Evolutionary conservation across 371 early-diverging fungal genomes (phyloP).

Genomic region (Massospora cicadina): DNA sequence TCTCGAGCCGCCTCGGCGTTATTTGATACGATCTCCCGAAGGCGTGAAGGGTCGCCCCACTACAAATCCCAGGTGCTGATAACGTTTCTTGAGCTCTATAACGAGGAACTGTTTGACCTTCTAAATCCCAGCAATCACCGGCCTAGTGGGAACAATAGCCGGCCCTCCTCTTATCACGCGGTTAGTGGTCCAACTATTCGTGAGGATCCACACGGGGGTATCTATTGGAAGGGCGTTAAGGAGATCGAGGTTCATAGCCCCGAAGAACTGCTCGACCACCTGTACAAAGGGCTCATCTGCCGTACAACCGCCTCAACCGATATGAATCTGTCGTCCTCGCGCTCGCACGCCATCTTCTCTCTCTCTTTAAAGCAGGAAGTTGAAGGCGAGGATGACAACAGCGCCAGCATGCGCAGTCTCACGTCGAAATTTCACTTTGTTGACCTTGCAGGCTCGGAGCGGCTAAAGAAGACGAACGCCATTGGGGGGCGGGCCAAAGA

Average conservation of each 20-base stretch:
- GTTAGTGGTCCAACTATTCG: constrained; percentile 33
- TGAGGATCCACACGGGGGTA: constrained; percentile 79
- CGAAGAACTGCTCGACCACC: constrained; percentile 48
- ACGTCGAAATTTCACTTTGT: constrained; percentile 95
- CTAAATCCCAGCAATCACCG: constrained; percentile 28
- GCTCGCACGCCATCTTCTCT: constrained; percentile 97
- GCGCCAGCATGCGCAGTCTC: constrained; percentile 16
- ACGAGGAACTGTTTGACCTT: constrained; percentile 85
- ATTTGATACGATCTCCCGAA: constrained; percentile 27
- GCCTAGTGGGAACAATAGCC: constrained; percentile 10
- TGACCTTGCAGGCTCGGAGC: constrained; percentile 98
- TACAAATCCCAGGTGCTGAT: constrained; percentile 39
- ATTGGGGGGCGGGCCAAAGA: constrained; percentile 91
- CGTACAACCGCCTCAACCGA: constrained; percentile 92
- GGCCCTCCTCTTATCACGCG: constrained; percentile 10
- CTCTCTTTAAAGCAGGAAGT: constrained; percentile 29
- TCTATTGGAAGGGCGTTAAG: constrained; percentile 74
- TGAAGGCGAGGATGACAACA: constrained; percentile 24
- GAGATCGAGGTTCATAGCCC: constrained; percentile 58
- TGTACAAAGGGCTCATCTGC: constrained; percentile 50
- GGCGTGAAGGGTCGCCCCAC: constrained; percentile 17
- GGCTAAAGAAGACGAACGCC: constrained; percentile 88
- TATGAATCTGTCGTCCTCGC: constrained; percentile 90
- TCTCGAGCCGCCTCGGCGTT: constrained; percentile 74
- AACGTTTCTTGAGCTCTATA: constrained; percentile 91